These are phyloP conservation scores for Leccinum incarnatum DNA, from an alignment of 768 basidiomycete genomes.

Conservation along the genomic window DNA sequence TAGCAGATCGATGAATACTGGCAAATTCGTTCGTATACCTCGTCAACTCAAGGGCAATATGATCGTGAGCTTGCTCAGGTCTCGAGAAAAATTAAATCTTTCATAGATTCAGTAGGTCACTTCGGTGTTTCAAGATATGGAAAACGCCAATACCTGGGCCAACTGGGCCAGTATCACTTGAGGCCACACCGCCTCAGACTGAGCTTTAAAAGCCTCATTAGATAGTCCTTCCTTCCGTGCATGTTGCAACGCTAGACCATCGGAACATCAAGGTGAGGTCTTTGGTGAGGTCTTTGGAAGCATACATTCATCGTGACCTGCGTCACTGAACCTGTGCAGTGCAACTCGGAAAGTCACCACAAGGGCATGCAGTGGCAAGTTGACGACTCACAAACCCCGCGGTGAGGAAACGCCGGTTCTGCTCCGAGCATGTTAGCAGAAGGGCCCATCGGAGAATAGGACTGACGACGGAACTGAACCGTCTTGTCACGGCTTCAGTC, in stretches of 20 bases:
- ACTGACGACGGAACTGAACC: too few relatives aligned
- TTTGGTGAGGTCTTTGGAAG: not conserved
- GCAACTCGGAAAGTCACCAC: not conserved
- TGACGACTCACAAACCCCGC: not conserved
- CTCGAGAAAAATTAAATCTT: not conserved
- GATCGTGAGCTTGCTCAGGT: not conserved
- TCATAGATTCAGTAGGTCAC: too few relatives aligned
- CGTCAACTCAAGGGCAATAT: not conserved
- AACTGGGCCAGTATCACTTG: not conserved
- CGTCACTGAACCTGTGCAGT: not conserved
- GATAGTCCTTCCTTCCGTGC: slow-evolving; percentile 1
- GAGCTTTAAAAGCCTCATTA: not conserved
- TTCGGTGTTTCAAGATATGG: not conserved
- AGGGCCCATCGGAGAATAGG: not conserved
- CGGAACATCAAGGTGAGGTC: not conserved
- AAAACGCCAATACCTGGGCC: not conserved
- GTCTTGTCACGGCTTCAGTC: too few relatives aligned
- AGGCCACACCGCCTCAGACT: slow-evolving; percentile 11
- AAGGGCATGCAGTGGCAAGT: not conserved
- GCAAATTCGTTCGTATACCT: not conserved
- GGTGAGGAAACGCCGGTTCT: not conserved
- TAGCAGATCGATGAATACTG: not conserved
- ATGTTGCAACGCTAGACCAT: not conserved
- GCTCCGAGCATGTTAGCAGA: not conserved
- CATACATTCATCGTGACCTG: not conserved